Evolutionary conservation across 106 monocot species (phyloP).

Genomic region (Dendrobium officinale): DNA sequence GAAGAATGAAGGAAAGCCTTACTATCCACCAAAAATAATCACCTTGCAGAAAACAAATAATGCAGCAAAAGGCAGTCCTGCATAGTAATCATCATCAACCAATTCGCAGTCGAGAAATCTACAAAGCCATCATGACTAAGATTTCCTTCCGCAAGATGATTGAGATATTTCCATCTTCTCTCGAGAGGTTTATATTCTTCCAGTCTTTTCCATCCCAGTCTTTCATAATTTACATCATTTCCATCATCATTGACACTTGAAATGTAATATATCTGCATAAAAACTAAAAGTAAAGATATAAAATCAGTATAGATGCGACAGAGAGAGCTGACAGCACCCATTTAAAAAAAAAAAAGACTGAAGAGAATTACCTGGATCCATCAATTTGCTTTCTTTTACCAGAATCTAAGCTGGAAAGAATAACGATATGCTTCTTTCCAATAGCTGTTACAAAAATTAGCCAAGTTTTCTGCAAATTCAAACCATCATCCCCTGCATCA

Average conservation of each 20-base stretch:
- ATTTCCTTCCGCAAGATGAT: slow-evolving; percentile 46
- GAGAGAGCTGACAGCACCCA: background rate
- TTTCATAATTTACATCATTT: slow-evolving; percentile 50
- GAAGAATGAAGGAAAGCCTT: background rate
- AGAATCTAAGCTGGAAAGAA: slow-evolving; percentile 14
- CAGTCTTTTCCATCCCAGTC: slow-evolving; percentile 81
- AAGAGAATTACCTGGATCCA: slow-evolving; percentile 47
- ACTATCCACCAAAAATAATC: background rate
- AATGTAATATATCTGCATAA: slow-evolving; percentile 74
- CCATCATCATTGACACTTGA: slow-evolving; percentile 63
- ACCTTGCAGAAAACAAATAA: slow-evolving; percentile 88
- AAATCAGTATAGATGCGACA: background rate
- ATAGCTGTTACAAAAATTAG: too few species aligned
- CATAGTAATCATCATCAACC: slow-evolving; percentile 70
- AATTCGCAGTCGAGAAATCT: slow-evolving; percentile 47
- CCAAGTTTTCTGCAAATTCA: too few species aligned
- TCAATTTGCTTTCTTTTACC: slow-evolving; percentile 65
- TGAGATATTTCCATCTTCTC: slow-evolving; percentile 63
- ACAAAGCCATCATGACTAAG: slow-evolving; percentile 24
- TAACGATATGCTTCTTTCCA: too few species aligned
- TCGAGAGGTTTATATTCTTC: slow-evolving; percentile 68
- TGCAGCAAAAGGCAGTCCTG: slow-evolving; percentile 86
- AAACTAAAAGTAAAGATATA: slow-evolving; percentile 27
- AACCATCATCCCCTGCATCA: too few species aligned
- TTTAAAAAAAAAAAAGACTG: background rate